These are phyloP conservation scores for Populus pruinosa DNA, from an alignment of 345 rosid species.

Conservation along the genomic window DNA sequence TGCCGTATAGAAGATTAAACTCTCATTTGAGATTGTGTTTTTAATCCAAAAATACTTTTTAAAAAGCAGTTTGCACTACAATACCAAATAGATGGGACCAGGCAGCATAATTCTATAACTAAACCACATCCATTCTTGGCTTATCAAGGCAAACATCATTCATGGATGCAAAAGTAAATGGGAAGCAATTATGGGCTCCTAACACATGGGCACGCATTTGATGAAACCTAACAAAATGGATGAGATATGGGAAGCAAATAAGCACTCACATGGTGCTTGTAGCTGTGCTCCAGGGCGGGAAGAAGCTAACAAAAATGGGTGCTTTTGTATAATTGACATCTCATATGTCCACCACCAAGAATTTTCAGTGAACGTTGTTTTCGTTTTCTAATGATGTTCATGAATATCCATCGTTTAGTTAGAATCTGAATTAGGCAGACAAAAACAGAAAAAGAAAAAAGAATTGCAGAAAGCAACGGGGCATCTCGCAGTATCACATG, in stretches of 20 bases:
- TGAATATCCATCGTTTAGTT: not conserved
- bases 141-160: too few species aligned
- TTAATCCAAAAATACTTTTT: too few species aligned
- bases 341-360: not conserved
- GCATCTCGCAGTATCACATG: constrained; percentile 13
- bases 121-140: too few species aligned
- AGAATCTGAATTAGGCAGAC: not conserved
- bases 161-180: not conserved
- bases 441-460: not conserved
- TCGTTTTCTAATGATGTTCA: not conserved
- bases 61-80: too few species aligned
- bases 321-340: not conserved
- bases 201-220: constrained; percentile 12
- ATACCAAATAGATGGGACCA: too few species aligned
- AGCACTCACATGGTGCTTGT: not conserved
- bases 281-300: not conserved
- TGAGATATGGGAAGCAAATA: not conserved
- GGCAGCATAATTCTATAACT: too few species aligned
- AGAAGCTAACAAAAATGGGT: not conserved
- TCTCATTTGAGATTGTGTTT: too few species aligned
- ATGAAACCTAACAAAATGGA: not conserved
- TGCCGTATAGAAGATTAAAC: too few species aligned
- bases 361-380: not conserved
- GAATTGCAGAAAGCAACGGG: constrained; percentile 9
- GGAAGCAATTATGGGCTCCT: constrained; percentile 6